A percentile compares a stretch with the other conserved stretches of the same genome.
These are phyloP conservation scores for Flammula alnicola DNA, from an alignment of 1,284 basidiomycete genomes.

Conservation along the genomic window DNA sequence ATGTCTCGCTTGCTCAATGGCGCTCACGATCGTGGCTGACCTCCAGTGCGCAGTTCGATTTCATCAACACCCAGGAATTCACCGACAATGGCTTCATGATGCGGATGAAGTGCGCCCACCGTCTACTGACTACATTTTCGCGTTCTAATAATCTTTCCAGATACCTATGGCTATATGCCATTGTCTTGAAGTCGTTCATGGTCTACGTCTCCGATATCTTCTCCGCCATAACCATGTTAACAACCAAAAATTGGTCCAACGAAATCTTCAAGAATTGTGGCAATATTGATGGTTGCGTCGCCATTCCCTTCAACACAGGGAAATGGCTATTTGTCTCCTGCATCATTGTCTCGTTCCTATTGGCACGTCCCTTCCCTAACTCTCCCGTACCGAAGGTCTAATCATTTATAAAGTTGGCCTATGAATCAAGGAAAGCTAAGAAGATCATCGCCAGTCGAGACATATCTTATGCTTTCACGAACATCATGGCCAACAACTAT, in stretches of 20 bases:
- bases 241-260: constrained; percentile 90
- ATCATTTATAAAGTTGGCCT: constrained; percentile 59
- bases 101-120: constrained; percentile 74
- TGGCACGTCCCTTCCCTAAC: constrained; percentile 56
- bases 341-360: constrained; percentile 95
- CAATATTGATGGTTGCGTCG: constrained; percentile 70
- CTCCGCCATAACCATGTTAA: constrained; percentile 95
- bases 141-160: constrained; percentile 45
- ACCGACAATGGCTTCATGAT: constrained; percentile 86
- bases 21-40: constrained; percentile 4
- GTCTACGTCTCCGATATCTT: constrained; percentile 99
- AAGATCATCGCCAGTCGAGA: constrained; percentile 94
- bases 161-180: constrained; percentile 90
- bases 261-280: constrained; percentile 83
- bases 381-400: constrained; percentile 12
- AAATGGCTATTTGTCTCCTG: constrained; percentile 98
- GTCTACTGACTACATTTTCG: constrained; percentile 1
- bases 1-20: not conserved
- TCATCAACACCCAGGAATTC: constrained; percentile 93
- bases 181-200: constrained; percentile 92
- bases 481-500: constrained; percentile 96
- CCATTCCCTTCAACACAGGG: constrained; percentile 87
- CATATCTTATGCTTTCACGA: constrained; percentile 96
- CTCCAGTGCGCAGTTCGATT: constrained; percentile 83
- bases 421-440: constrained; percentile 91